Evolutionary conservation across 768 basidiomycete genomes (phyloP), one percentile per base, ranked within the genome.

Genomic region (Pholiota conissans): DNA sequence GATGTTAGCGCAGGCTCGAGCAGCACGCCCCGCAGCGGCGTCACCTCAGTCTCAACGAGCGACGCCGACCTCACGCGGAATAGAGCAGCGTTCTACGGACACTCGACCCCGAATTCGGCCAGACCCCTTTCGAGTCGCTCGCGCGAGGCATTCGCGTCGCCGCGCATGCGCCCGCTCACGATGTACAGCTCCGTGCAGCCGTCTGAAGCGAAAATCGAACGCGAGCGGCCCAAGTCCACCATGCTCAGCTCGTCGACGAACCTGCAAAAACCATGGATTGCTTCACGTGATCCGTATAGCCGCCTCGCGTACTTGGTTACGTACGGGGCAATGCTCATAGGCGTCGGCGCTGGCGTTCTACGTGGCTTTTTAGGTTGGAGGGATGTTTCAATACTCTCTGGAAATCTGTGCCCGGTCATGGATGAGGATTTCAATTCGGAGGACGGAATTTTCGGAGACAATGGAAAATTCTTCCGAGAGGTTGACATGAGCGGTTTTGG

Each of bases 401-500:
- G 69, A 18, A 77, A 79, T 47, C 63, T 87, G 29, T 91, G 91
- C 62, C 74, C 85, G 24, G 86, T 95, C 6, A 72, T 96, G 60
- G 81, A 90, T 49, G 93, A 95, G 65, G 79, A 92, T 57, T 95
- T 95, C 64, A 75, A 73, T 61, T 77, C 79, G 69, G 80, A 80
- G 46, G 70, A 79, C 45, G 76, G 78, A 18, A 66, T 83, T 39
- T 86, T 90, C 60, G 86, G 88, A 14, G 76, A 85, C 1, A 79
- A 84, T 54, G 82, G 81, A 35, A 84, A 79, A 16, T 94, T 92
- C 82, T 81, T 84, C 63, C 81, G 83, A 16, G 92, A 95, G 66
- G 84, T 94, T 26, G 87, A 90, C 61, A 82, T 94, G 75, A 89
- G 91, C 57, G 94, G 94, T 3, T 96, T 89, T 69, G 92, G 92